Percentiles rank a stretch among this genome's conserved stretches.
These are phyloP conservation scores for Coemansia sp. DNA, from an alignment of 192 early-diverging fungal genomes.

Conservation along the genomic window DNA sequence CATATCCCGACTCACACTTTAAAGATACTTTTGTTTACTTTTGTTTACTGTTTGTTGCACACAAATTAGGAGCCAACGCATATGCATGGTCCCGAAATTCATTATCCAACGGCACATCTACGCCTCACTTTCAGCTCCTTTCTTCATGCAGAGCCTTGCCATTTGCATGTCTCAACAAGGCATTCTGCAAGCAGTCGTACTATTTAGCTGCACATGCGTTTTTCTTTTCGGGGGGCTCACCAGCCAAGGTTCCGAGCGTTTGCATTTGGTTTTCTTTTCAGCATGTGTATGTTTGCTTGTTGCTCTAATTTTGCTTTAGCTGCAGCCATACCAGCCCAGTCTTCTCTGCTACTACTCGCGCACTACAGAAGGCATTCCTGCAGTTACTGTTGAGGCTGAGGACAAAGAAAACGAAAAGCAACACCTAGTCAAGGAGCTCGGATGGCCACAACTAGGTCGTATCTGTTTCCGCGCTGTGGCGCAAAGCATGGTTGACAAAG, in stretches of 20 bases:
- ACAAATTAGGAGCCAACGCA: not conserved
- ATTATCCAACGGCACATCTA: not conserved
- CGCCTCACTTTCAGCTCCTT: not conserved
- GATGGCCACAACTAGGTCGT: not conserved
- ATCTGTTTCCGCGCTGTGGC: not conserved
- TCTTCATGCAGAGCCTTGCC: not conserved
- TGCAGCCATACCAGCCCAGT: not conserved
- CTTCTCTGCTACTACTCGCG: not conserved
- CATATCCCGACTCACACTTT: not conserved
- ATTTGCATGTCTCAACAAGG: not conserved
- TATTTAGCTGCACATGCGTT: not conserved
- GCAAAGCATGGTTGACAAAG: too few species aligned
- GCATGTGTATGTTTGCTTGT: not conserved
- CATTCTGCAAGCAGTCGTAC: not conserved
- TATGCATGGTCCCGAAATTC: conserved; percentile 2
- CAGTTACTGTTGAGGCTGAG: not conserved
- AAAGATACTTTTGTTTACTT: not conserved
- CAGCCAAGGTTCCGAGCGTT: not conserved
- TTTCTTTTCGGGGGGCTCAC: not conserved
- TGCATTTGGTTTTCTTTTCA: not conserved
- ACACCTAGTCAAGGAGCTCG: not conserved
- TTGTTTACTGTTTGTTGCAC: not conserved
- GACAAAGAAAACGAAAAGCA: not conserved
- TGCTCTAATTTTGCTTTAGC: not conserved
- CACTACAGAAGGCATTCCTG: not conserved